These are phyloP conservation scores for Hypericum perforatum DNA, from an alignment of 345 rosid species.

Conservation along the genomic window DNA sequence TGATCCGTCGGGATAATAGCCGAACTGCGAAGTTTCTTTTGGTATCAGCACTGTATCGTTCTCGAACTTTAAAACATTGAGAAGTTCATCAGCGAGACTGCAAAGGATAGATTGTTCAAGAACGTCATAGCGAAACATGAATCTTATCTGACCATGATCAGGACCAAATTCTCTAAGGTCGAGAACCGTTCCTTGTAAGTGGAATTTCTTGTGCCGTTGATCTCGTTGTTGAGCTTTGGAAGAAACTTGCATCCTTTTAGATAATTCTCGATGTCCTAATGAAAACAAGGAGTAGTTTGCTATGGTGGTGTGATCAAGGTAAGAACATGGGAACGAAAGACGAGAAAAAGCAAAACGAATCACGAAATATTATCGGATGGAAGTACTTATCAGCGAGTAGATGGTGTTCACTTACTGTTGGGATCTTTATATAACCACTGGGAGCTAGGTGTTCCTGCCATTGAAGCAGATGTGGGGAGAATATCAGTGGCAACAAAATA, in stretches of 20 bases:
- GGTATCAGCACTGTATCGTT: slow-evolving; percentile 68
- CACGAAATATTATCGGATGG: not conserved
- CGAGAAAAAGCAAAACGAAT: not conserved
- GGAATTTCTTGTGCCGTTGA: slow-evolving; percentile 31
- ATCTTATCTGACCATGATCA: slow-evolving; percentile 48
- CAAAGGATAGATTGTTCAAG: not conserved
- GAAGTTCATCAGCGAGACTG: not conserved
- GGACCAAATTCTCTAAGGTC: slow-evolving; percentile 59
- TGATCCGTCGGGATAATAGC: slow-evolving; percentile 68
- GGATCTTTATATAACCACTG: slow-evolving; percentile 64
- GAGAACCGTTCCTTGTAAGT: slow-evolving; percentile 62
- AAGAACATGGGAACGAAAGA: not conserved
- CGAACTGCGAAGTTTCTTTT: slow-evolving; percentile 77
- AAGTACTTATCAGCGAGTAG: no score
- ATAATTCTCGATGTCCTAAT: slow-evolving; percentile 32
- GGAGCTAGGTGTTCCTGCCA: slow-evolving; percentile 94
- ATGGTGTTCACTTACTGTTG: slow-evolving; percentile 46
- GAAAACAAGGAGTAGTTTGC: not conserved
- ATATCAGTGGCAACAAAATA: no score
- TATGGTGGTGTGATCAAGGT: not conserved
- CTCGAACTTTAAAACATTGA: slow-evolving; percentile 46
- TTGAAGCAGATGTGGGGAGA: slow-evolving; percentile 10
- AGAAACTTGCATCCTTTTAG: slow-evolving; percentile 60
- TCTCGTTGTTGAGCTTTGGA: slow-evolving; percentile 60
- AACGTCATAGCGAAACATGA: not conserved